Base-by-base conservation (phyloP, 1,139 yeast genomes). In the Geotrichum cucujoidarum region DNA sequence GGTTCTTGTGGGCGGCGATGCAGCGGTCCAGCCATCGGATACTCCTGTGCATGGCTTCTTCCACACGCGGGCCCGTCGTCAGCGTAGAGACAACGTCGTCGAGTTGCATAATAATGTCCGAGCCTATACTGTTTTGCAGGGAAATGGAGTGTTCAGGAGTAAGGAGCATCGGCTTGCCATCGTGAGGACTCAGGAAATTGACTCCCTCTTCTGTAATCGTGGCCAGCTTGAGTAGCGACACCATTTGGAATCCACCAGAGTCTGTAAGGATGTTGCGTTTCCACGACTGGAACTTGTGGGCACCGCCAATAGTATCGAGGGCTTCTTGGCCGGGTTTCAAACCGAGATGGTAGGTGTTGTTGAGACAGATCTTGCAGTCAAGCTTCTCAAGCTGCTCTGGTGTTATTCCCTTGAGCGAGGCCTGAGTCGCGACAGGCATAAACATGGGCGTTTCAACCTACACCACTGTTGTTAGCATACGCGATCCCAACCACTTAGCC, bases 371-470 rank as follows among this genome's bases (percentile, higher is more conserved):
- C 43, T 66, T 65, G 57, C 75, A 72, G 36, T 67, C 72, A 29
- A 71, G 60, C 40, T 60, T 62, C 7, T 61, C 63, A 27, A 71
- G 64, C 57, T 71, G 75, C 47, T 69, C 69, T 10, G 71, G 67
- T 2, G 74, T 72, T 30, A 71, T 57, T n/a, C 75, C 75, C 53
- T 71, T 71, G 33, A 71, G 62, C 4, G 74, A 63, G 4, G 75
- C 75, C 59, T 72, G 74, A 16, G 74, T 71, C 38, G 73, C 75
- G 4, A 71, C 75, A 1, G 75, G 75, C 75, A 71, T 71, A 59
- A 71, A 71, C 63, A 71, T 71, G 1, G 75, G 75, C 2, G 74
- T 68, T 42, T 69, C 64, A 2, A 71, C 75, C 51, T 48, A 10
- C n/a, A n/a, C n/a, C n/a, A 10, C 10, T 4, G 11, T 54, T 47